Evolutionary conservation across 1,139 yeast species (phyloP).

Genomic region (Pichia sorboxylosa): DNA sequence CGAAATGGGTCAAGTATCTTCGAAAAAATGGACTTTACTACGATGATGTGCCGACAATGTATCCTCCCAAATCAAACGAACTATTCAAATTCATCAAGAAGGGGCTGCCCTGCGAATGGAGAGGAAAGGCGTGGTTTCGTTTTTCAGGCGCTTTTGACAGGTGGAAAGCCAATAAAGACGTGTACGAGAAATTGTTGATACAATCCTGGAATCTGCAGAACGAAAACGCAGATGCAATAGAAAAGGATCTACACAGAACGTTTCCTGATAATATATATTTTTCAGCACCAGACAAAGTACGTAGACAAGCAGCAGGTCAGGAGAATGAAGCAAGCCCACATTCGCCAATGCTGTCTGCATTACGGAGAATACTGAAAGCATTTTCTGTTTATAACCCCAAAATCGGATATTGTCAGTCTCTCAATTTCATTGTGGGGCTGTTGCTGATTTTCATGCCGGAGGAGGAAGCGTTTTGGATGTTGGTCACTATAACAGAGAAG

Average conservation of each 20-base stretch:
- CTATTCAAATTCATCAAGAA: slow-evolving; percentile 72
- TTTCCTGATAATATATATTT: slow-evolving; percentile 87
- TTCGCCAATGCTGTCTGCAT: slow-evolving; percentile 54
- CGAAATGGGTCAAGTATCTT: slow-evolving; percentile 64
- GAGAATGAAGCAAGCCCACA: too few species aligned
- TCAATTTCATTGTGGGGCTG: slow-evolving; percentile 84
- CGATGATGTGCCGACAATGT: slow-evolving; percentile 30
- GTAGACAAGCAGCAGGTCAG: neutral
- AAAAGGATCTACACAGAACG: slow-evolving; percentile 82
- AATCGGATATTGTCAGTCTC: slow-evolving; percentile 91
- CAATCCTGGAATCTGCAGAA: slow-evolving; percentile 41
- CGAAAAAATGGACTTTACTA: slow-evolving; percentile 42
- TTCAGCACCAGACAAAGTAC: neutral
- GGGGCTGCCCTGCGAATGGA: slow-evolving; percentile 95
- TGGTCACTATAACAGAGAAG: slow-evolving; percentile 75
- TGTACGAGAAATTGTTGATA: slow-evolving; percentile 55
- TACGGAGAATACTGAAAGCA: slow-evolving; percentile 72
- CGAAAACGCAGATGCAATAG: slow-evolving; percentile 70
- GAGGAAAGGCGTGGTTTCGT: slow-evolving; percentile 95
- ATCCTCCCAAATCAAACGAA: slow-evolving; percentile 78
- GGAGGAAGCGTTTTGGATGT: slow-evolving; percentile 96
- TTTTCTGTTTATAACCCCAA: slow-evolving; percentile 82
- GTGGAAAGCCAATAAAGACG: slow-evolving; percentile 55
- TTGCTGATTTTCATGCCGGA: slow-evolving; percentile 75
- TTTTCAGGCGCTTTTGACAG: slow-evolving; percentile 86